A percentile compares a stretch with the other conserved stretches of the same genome.
Evolutionary conservation across 164 flowering plant species (phyloP).

Genomic region (Kalanchoe fedtschenkoi): DNA sequence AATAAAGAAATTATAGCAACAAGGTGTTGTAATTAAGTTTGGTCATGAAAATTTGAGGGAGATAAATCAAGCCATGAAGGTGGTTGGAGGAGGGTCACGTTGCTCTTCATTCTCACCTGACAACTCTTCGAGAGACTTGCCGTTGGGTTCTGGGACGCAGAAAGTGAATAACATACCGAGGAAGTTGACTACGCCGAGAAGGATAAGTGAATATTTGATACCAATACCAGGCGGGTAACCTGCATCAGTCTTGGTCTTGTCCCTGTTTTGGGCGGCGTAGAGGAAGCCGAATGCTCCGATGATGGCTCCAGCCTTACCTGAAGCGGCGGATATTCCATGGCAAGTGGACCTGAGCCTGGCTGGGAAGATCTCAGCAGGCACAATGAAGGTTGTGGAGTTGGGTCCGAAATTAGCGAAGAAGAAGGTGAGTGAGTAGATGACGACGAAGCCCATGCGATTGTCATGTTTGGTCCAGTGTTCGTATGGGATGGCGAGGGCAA

Average conservation of each 20-base stretch:
- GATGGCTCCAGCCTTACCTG: not conserved
- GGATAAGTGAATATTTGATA: too few relatives aligned
- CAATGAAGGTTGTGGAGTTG: not conserved
- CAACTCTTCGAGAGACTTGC: too few relatives aligned
- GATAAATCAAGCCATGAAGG: too few relatives aligned
- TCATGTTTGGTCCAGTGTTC: not conserved
- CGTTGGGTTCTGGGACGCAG: too few relatives aligned
- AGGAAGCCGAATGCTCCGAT: not conserved
- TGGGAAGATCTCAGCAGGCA: conserved; percentile 1
- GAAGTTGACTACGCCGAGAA: too few relatives aligned
- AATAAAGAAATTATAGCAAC: too few relatives aligned
- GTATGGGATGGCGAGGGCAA: not conserved
- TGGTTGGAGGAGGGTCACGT: too few relatives aligned
- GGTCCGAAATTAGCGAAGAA: not conserved
- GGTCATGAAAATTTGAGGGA: too few relatives aligned
- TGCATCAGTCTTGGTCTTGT: not conserved
- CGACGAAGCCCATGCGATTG: not conserved
- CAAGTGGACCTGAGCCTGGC: conserved; percentile 3
- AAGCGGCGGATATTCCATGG: not conserved
- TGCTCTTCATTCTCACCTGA: too few relatives aligned
- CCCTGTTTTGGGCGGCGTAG: not conserved
- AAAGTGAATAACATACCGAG: too few relatives aligned
- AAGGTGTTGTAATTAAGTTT: too few relatives aligned
- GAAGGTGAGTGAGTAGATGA: too few relatives aligned
- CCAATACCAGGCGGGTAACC: not conserved